Base-by-base conservation (phyloP, 768 basidiomycete genomes). In the Dacryopinax spathularia region DNA sequence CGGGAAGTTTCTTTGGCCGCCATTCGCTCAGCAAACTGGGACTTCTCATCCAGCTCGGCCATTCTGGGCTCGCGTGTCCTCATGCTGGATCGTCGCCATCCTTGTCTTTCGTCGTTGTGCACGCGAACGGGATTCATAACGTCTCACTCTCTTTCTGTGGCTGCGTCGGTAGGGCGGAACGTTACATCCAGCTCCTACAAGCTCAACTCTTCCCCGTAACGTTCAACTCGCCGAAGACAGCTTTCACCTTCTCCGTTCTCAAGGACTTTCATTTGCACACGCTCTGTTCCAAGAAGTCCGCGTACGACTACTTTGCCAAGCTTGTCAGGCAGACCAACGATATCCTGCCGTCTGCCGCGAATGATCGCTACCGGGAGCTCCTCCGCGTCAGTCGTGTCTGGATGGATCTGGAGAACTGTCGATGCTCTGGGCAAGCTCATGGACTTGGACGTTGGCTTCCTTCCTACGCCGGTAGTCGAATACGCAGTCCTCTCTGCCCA, bases 271-370 rank as follows among this genome's bases (percentile, higher is more conserved):
- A 62, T 56, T 7, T 35, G 0, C 62, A 66, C 36, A 66, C 20
- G 25, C 59, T 66, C 33, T 22, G 56, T 7, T 65, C 65, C 18
- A 66, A 65, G 56, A 65, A 65, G 34, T 60, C 65, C 1, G 65
- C 65, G 20, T 66, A 66, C 37, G 65, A 66, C 20, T 66, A 66
- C 39, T 10, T 61, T 41, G 33, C 18, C 12, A 41, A 25, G 15
- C 43, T 65, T 29, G 25, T 22, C 29, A 3, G 34, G 13, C 25
- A 36, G 20, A 64, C 64, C 15, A 64, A 65, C 36, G 13, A 10
- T 36, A 15, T 18, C 36, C 10, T 16, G 10, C 25, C 10, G 36
- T 15, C 10, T 18, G 18, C 13, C 36, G 13, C 36, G 12, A 61
- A 34, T 12, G 18, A 15, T 13, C 25, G 33, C 34, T 16, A 61